Percentiles rank a stretch among this genome's conserved stretches.
Evolutionary conservation across 768 basidiomycete genomes (phyloP).

Genomic region (Rhodosporidiobolus sp.): DNA sequence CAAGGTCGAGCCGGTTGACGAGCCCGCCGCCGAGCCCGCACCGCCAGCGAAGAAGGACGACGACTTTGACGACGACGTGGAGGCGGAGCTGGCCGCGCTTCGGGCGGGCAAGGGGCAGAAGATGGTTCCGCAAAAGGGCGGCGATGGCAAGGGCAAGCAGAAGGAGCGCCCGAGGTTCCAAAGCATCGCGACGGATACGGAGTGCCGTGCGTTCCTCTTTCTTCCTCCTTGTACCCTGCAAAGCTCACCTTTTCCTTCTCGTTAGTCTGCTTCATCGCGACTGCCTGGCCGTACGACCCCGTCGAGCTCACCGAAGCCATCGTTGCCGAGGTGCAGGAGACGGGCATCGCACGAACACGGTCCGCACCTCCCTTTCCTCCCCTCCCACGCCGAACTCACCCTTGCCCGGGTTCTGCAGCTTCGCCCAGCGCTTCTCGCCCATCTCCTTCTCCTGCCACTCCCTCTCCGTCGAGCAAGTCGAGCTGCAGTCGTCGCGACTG

Average conservation of each 20-base stretch:
- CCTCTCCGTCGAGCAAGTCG: constrained; percentile 25
- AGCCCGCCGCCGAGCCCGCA: not conserved
- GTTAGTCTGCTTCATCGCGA: constrained; percentile 34
- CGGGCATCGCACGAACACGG: constrained; percentile 32
- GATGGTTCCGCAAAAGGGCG: not conserved
- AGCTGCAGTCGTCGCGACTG: not conserved
- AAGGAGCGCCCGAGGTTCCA: constrained; percentile 37
- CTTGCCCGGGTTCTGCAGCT: not conserved
- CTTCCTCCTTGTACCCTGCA: not conserved
- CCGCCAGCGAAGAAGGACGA: constrained; percentile 7
- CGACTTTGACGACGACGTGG: constrained; percentile 34
- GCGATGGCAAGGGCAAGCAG: constrained; percentile 21
- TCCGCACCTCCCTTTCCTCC: not conserved
- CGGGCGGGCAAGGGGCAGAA: constrained; percentile 9
- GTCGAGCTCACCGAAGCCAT: constrained; percentile 37
- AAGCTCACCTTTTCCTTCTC: no score
- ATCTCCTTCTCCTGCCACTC: constrained; percentile 28
- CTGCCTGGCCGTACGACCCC: constrained; percentile 37
- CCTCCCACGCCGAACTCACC: not conserved
- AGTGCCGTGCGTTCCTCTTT: constrained; percentile 26
- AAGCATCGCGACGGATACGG: constrained; percentile 36
- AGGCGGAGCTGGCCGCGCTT: constrained; percentile 31
- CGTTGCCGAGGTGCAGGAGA: constrained; percentile 30
- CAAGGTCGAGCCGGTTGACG: not conserved
- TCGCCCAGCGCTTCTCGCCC: constrained; percentile 28